Evolutionary conservation across 345 rosid genomes (phyloP).

Genomic region (Arabidopsis thaliana): DNA sequence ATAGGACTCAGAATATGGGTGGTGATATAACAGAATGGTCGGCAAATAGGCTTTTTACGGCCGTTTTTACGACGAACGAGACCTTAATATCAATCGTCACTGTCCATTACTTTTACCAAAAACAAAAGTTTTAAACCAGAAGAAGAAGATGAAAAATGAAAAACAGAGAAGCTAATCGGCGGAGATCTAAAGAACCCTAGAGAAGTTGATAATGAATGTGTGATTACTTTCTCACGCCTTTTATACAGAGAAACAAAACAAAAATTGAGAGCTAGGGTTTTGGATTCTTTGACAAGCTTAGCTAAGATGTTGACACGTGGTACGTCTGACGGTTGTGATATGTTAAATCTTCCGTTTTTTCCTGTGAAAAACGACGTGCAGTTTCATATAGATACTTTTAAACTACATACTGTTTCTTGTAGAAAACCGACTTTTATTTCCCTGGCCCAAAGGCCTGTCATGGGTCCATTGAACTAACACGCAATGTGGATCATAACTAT

Average conservation of each 20-base stretch:
- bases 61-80: conserved; percentile 99
- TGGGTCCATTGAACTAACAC: too few relatives aligned
- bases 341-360: too few relatives aligned
- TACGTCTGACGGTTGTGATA: too few relatives aligned
- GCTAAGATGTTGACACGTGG: too few relatives aligned
- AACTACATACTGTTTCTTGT: neutral
- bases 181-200: neutral
- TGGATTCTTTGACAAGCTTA: conserved; percentile 1
- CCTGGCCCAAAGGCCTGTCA: too few relatives aligned
- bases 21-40: conserved; percentile 99
- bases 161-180: neutral
- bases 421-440: too few relatives aligned
- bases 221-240: neutral
- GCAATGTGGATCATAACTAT: too few relatives aligned
- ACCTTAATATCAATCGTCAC: conserved; percentile 78
- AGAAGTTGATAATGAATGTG: neutral
- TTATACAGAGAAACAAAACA: neutral
- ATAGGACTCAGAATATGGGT: conserved; percentile 91
- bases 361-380: neutral
- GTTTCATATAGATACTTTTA: neutral
- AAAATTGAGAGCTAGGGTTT: conserved; percentile 26
- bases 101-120: conserved; percentile 46
- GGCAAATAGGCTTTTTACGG: conserved; percentile 70
- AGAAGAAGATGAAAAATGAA: neutral
- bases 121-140: neutral